Evolutionary conservation across 2,329 filamentous ascomycete species (phyloP), one percentile per base, ranked within the genome.

Genomic region (Ophioceras dolichostomum): DNA sequence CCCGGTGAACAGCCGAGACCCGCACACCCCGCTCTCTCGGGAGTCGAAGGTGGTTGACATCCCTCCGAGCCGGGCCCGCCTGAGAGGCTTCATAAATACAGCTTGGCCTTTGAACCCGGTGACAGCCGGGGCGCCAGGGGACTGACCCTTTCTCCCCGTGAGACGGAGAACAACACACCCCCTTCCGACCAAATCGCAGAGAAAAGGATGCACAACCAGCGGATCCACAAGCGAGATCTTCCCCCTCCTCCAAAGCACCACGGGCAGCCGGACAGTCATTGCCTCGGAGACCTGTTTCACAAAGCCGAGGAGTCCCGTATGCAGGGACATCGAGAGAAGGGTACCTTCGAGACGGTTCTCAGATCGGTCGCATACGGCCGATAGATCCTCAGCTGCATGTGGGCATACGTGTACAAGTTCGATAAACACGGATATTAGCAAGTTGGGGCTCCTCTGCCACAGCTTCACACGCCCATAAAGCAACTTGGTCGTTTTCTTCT

Each of bases 401-500:
- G 16, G 28, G 28, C 14, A n/a, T 31, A 31, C 16, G 16, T 31
- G 14, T 31, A 31, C 14, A 31, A 31, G 28, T 9, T n/a, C 14
- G 14, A 31, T 14, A 8, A 31, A 14, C 16, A 31, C 16, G 16
- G 28, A 14, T n/a, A 34, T 34, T 4, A n/a, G n/a, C n/a, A 27
- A 18, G 4, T 21, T 34, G 13, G 34, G 36, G n/a, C 26, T 43
- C 12, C 26, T 41, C n/a, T n/a, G n/a, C n/a, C n/a, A n/a, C n/a
- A n/a, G n/a, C n/a, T n/a, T n/a, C n/a, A n/a, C n/a, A n/a, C n/a
- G n/a, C n/a, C n/a, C n/a, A n/a, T n/a, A n/a, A n/a, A n/a, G n/a
- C n/a, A n/a, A n/a, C n/a, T n/a, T n/a, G n/a, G n/a, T n/a, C 18
- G 17, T 43, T 17, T 41, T 40, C 30, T 32, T 41, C 36, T 43